These are phyloP conservation scores for Lindgomyces ingoldianus DNA, from an alignment of 495 filamentous ascomycete genomes.

Conservation along the genomic window DNA sequence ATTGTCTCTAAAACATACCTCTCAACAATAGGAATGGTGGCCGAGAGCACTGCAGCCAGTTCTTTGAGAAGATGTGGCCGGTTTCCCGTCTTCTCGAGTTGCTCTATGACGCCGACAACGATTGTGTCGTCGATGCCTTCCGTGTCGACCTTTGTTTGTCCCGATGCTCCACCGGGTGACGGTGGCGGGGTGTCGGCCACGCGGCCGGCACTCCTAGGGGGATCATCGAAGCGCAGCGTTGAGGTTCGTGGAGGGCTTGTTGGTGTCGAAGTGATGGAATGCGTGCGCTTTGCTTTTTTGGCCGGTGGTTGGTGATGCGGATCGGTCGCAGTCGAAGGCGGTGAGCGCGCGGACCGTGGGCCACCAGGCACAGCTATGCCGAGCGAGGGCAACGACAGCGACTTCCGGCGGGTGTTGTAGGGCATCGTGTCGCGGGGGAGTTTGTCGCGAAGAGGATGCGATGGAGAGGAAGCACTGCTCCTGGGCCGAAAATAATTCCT, in stretches of 20 bases:
- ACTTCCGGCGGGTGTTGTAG: conserved; percentile 98
- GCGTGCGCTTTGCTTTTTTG: conserved; percentile 87
- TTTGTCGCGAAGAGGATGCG: conserved; percentile 1
- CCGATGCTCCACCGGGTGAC: conserved; percentile 63
- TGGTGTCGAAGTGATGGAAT: conserved; percentile 50
- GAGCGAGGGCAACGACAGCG: conserved; percentile 86
- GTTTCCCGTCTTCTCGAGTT: conserved; percentile 89
- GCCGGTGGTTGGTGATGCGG: conserved; percentile 62
- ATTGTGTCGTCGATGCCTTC: conserved; percentile 94
- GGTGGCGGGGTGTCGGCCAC: conserved; percentile 80
- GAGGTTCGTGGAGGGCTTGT: conserved; percentile 53
- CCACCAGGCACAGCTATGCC: conserved; percentile 88
- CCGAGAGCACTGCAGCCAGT: conserved; percentile 76
- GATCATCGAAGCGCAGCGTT: conserved; percentile 49
- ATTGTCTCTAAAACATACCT: conserved; percentile 64
- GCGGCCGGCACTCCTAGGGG: conserved; percentile 49
- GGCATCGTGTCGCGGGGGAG: conserved; percentile 62
- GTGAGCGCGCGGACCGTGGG: conserved; percentile 62
- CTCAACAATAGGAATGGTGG: conserved; percentile 78
- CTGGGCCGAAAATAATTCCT: conserved; percentile 17
- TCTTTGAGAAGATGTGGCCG: conserved; percentile 93
- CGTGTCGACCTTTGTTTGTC: conserved; percentile 70
- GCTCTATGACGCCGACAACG: conserved; percentile 85
- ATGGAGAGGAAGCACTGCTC: not conserved
- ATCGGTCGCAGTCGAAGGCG: conserved; percentile 57